These are phyloP conservation scores for Anisogramma anomala DNA, from an alignment of 2,329 filamentous ascomycete species.

Conservation along the genomic window DNA sequence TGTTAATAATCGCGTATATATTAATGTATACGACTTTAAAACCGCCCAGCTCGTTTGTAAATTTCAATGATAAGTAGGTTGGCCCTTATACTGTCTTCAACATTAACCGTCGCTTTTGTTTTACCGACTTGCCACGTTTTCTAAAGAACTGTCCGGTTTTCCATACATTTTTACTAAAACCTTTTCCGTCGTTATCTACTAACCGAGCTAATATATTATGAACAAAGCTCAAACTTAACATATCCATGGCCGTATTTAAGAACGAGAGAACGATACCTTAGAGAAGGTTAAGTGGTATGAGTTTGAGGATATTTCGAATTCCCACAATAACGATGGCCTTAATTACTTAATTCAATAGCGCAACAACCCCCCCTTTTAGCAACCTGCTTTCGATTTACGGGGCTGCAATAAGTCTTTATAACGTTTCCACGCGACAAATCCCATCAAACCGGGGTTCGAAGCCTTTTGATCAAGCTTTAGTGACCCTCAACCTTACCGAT, in stretches of 20 bases:
- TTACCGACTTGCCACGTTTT: constrained; percentile 16
- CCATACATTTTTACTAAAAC: background rate
- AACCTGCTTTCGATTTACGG: background rate
- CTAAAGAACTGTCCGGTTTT: constrained; percentile 15
- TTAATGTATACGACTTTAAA: constrained; percentile 18
- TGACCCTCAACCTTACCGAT: too few relatives aligned
- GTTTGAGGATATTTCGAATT: constrained; percentile 10
- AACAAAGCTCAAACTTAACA: background rate
- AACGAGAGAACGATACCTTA: constrained; percentile 1
- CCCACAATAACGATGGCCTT: constrained; percentile 6
- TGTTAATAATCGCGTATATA: background rate
- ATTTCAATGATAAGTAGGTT: constrained; percentile 16
- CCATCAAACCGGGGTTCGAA: too few relatives aligned
- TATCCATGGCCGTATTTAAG: background rate
- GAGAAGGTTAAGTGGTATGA: background rate
- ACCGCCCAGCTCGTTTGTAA: constrained; percentile 13
- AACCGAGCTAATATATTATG: too few relatives aligned
- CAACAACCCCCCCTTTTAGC: constrained; percentile 6
- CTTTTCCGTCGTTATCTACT: too few relatives aligned
- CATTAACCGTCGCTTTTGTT: constrained; percentile 13
- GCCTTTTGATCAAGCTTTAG: too few relatives aligned
- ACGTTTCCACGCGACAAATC: too few relatives aligned
- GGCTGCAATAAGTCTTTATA: background rate
- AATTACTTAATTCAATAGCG: constrained; percentile 16
- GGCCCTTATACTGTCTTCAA: constrained; percentile 14